A percentile compares a stretch with the other conserved stretches of the same genome.
phyloP scores from a whole-genome alignment of 495 filamentous ascomycete species.

The Hypomontagnella monticulosa region DNA sequence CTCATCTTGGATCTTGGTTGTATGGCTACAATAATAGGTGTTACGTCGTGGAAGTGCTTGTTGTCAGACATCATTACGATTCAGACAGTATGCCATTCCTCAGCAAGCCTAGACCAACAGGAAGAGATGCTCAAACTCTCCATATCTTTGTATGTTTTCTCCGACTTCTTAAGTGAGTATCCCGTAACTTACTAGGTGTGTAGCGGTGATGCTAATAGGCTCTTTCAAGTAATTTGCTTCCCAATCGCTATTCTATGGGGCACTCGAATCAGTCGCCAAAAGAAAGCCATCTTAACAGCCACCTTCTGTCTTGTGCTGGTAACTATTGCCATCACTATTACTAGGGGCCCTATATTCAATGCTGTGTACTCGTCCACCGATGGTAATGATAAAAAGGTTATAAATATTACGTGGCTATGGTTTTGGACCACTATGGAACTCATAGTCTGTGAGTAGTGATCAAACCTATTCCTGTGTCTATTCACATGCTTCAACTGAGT shows the following conservation, averaged over 20 bases:
- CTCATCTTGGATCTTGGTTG: constrained; percentile 25
- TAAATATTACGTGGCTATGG: constrained; percentile 20
- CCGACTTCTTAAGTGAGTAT: too few species aligned
- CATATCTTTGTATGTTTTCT: not conserved
- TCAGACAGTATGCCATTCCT: too few species aligned
- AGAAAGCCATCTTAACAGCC: constrained; percentile 40
- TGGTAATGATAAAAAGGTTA: not conserved
- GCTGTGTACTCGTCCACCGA: constrained; percentile 1
- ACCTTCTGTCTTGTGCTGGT: constrained; percentile 42
- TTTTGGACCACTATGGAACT: constrained; percentile 36
- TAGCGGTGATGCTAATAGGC: too few species aligned
- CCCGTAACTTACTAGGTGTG: too few species aligned
- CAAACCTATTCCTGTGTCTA: not conserved
- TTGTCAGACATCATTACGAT: too few species aligned
- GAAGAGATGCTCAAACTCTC: too few species aligned
- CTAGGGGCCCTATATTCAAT: constrained; percentile 29
- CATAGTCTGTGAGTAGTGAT: constrained; percentile 34
- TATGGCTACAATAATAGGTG: constrained; percentile 18
- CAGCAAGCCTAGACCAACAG: too few species aligned
- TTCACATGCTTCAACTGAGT: not conserved
- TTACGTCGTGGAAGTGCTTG: too few species aligned
- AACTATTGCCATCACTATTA: constrained; percentile 44
- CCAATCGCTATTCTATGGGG: constrained; percentile 42
- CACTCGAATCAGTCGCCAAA: constrained; percentile 23
- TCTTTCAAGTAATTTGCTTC: constrained; percentile 41